Evolutionary conservation across 225 moss, liverwort and hornwort species (phyloP), one percentile per base, ranked within the genome.

Genomic region (Neckera pumila): DNA sequence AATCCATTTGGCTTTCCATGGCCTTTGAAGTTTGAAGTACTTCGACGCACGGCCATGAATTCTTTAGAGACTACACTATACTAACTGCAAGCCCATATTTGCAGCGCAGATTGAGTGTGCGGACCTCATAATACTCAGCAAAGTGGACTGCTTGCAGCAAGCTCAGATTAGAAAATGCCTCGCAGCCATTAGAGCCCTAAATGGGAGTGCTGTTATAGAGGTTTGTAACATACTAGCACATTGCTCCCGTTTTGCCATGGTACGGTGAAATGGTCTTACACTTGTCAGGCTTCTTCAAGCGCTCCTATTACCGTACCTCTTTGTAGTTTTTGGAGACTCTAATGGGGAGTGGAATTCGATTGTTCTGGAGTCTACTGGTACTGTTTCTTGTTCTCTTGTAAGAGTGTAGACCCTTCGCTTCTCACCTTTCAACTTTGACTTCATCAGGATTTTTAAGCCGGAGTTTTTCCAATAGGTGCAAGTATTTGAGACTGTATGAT

Each of bases 81-180:
- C 87, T 90, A 79, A 92, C 77, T 86, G 81, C 84, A 85, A 82
- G n/a, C 76, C 54, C 89, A 11, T 87, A 34, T 82, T 87, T 82
- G 87, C 84, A 87, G 89, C 78, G 88, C 93, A 94, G 94, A 92
- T 94, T 43, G 94, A 92, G 81, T 94, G 90, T 86, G 94, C 92
- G 38, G 83, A 92, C 79, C 88, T 92, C 60, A 75, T 94, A 80
- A 92, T 94, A 63, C 90, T 94, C 71, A 92, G 87, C 62, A 94
- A 94, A 90, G 91, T 94, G 79, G 94, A 94, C 81, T 92, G 94
- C 87, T 88, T 94, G 92, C 92, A 62, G 70, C 92, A 94, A 90
- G 74, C 87, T 87, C 92, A 94, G 79, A 87, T 94, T 84, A 82
- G 80, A 78, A 92, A 91, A 87, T 94, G 94, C 79, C 89, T 89